Conservation (phyloP, 352 stramenopile genomes). For the Lagenidium sp. region DNA sequence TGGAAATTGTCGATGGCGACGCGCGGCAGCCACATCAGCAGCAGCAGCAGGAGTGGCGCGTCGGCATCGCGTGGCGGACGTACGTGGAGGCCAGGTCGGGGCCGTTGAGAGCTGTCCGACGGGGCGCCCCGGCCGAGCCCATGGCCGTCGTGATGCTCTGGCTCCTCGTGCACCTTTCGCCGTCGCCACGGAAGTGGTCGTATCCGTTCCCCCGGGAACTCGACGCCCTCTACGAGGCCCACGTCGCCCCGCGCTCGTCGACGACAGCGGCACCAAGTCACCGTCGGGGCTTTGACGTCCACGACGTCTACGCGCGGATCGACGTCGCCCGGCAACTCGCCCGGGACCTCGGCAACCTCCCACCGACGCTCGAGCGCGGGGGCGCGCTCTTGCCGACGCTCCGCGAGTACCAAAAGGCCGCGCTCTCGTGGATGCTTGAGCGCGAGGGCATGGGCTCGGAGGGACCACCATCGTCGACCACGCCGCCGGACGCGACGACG, state of each 20-base stretch:
- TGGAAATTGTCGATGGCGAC: too few species aligned
- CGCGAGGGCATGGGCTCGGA: slow-evolving; percentile 68
- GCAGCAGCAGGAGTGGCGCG: slow-evolving; percentile 18
- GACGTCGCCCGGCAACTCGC: slow-evolving; percentile 24
- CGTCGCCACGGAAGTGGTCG: slow-evolving; percentile 14
- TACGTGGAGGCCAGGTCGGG: slow-evolving; percentile 13
- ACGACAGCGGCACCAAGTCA: not conserved
- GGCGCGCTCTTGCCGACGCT: slow-evolving; percentile 71
- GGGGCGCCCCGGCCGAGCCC: slow-evolving; percentile 2
- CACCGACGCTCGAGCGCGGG: slow-evolving; percentile 8
- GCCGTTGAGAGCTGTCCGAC: slow-evolving; percentile 1
- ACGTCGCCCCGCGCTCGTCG: slow-evolving; percentile 11
- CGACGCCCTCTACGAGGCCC: slow-evolving; percentile 42
- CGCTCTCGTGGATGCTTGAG: slow-evolving; percentile 89
- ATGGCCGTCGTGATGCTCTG: slow-evolving; percentile 55
- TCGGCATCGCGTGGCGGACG: slow-evolving; percentile 25
- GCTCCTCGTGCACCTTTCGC: slow-evolving; percentile 25
- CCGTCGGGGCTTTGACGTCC: slow-evolving; percentile 26
- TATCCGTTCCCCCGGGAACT: slow-evolving; percentile 49
- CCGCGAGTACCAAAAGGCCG: slow-evolving; percentile 96
- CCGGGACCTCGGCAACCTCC: slow-evolving; percentile 17
- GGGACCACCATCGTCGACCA: not conserved
- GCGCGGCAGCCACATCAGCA: too few species aligned
- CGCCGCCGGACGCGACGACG: not conserved
- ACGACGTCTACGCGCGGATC: slow-evolving; percentile 53